Percentiles rank a stretch among this genome's conserved stretches.
phyloP scores from a whole-genome alignment of 257 asterid species.

The Solanum sitiens region DNA sequence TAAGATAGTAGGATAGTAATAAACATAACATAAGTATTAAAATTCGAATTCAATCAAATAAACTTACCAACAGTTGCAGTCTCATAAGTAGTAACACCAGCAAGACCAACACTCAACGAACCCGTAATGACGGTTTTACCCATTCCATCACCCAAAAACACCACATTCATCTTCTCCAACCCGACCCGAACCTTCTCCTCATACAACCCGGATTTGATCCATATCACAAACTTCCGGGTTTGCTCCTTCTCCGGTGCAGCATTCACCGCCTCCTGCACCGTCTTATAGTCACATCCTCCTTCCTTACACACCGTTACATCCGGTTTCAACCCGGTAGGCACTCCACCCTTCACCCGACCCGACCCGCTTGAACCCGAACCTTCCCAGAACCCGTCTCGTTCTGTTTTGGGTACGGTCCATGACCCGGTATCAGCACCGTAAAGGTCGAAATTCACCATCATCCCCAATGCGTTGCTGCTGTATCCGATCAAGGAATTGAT shows the following conservation, averaged over 20 bases:
- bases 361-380: not conserved
- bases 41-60: not conserved
- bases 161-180: conserved; percentile 51
- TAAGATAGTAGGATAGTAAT: not conserved
- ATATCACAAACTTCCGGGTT: conserved; percentile 38
- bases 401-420: conserved; percentile 44
- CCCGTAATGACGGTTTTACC: conserved; percentile 68
- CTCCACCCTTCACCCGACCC: conserved; percentile 2
- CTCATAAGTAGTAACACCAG: conserved; percentile 37
- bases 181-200: conserved; percentile 57
- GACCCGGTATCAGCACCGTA: conserved; percentile 25
- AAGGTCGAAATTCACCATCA: conserved; percentile 39
- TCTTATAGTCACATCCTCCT: conserved; percentile 22
- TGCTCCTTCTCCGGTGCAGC: conserved; percentile 25
- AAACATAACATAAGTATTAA: not conserved
- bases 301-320: conserved; percentile 43
- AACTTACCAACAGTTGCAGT: conserved; percentile 59
- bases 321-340: conserved; percentile 23
- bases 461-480: conserved; percentile 33
- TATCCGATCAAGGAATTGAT: conserved; percentile 19
- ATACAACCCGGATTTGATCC: conserved; percentile 45
- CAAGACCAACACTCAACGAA: conserved; percentile 35
- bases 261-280: conserved; percentile 57
- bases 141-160: conserved; percentile 60
- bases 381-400: conserved; percentile 64